Evolutionary conservation across 2,329 filamentous ascomycete genomes (phyloP).

Genomic region (Aureobasidium musti): DNA sequence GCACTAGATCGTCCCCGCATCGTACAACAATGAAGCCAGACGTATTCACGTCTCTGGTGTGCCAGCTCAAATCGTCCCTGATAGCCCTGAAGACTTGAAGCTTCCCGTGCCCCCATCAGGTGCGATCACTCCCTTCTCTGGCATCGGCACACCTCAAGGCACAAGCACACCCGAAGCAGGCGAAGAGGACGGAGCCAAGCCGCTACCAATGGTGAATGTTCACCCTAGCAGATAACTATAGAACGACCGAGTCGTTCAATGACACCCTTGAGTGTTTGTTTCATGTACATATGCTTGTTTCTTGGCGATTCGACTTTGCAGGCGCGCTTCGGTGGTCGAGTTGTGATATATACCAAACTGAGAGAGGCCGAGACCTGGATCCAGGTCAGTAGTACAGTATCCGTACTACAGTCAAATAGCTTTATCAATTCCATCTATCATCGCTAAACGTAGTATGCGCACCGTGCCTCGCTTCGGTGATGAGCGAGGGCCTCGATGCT

Average conservation of each 20-base stretch:
- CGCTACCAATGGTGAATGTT: slow-evolving; percentile 7
- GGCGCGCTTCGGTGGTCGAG: not conserved
- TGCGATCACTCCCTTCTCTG: slow-evolving; percentile 47
- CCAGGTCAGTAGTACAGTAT: not conserved
- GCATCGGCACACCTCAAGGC: slow-evolving; percentile 43
- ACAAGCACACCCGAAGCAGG: slow-evolving; percentile 27
- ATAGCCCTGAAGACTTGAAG: slow-evolving; percentile 77
- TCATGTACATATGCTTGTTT: not conserved
- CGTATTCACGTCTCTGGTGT: slow-evolving; percentile 79
- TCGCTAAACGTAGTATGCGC: not conserved
- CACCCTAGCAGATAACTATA: slow-evolving; percentile 12
- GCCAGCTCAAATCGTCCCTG: slow-evolving; percentile 67
- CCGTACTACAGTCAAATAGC: not conserved
- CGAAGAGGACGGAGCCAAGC: slow-evolving; percentile 5
- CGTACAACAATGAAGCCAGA: slow-evolving; percentile 94
- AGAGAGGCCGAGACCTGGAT: not conserved
- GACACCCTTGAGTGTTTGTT: not conserved
- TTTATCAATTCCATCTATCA: not conserved
- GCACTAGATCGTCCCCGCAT: slow-evolving; percentile 80
- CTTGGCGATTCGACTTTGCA: not conserved
- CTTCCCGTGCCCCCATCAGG: slow-evolving; percentile 70
- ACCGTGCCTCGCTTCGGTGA: slow-evolving; percentile 15
- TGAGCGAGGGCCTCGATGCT: slow-evolving; percentile 15
- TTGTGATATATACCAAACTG: slow-evolving; percentile 2
- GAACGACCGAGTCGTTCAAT: not conserved